A percentile compares a stretch with the other conserved stretches of the same genome.
phyloP scores from a whole-genome alignment of 805 yeast species.

The Kuraishia piskuri region DNA sequence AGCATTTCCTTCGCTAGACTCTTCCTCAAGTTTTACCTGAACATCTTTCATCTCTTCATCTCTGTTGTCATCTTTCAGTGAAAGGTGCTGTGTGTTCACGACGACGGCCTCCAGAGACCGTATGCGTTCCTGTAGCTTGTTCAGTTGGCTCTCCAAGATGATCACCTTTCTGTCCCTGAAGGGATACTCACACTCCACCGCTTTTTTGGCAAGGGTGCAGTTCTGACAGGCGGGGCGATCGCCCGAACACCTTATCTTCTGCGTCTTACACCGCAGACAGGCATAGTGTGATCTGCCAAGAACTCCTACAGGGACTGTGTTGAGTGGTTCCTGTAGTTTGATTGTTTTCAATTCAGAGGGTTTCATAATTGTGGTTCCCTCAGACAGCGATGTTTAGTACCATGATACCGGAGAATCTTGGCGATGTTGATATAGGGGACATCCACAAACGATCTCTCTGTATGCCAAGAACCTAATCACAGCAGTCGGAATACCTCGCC shows the following conservation, averaged over 20 bases:
- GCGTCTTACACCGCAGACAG: slow-evolving; percentile 40
- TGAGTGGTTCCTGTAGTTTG: slow-evolving; percentile 1
- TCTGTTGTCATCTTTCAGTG: neutral
- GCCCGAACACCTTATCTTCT: slow-evolving; percentile 44
- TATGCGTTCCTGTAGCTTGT: slow-evolving; percentile 15
- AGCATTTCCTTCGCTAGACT: neutral
- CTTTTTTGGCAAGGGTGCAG: slow-evolving; percentile 13
- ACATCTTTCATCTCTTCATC: neutral
- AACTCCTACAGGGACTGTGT: slow-evolving; percentile 7
- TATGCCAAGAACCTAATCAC: neutral
- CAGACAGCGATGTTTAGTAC: neutral
- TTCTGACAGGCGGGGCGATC: slow-evolving; percentile 20
- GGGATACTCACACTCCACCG: slow-evolving; percentile 15
- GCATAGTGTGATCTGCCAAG: slow-evolving; percentile 28
- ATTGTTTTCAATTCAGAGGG: neutral
- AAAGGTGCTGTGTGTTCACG: neutral
- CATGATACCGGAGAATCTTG: neutral
- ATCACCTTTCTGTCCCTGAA: slow-evolving; percentile 21
- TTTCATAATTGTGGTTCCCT: neutral
- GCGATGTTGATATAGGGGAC: neutral
- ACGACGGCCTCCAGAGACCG: slow-evolving; percentile 14
- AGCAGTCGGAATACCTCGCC: neutral
- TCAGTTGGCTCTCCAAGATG: slow-evolving; percentile 18
- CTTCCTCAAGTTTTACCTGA: neutral
- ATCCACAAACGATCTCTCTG: neutral